Base-by-base conservation (phyloP, 441 rosid species). In the Hypseocharis bilobata region DNA sequence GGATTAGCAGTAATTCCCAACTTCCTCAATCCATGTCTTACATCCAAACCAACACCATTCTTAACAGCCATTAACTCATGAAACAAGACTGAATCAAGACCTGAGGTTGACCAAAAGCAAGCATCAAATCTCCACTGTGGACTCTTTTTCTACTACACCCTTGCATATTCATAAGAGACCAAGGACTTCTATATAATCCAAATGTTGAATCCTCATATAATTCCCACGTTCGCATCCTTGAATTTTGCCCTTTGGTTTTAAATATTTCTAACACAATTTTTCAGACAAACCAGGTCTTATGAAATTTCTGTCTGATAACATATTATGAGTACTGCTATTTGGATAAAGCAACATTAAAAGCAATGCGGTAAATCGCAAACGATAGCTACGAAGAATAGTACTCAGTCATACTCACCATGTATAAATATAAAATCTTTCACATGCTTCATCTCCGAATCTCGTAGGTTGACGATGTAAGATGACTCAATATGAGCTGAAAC, bases 371-470 rank as follows among this genome's bases (percentile, higher is more conserved):
- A 17, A 16, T 47, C 22, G n/a, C 6, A n/a, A 47, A 5, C 17
- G 5, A n/a, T 5, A 17, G 14, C 0, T 47, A 45, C 5, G 69
- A 63, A 30, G 44, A 73, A 34, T 51, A 60, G 30, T 11, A 65
- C 70, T 32, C 49, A 49, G 69, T 64, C 70, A 67, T 54, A 70
- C 94, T 74, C 76, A 94, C 99, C 99, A 69, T 89, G 86, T 38
- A 91, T 82, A 76, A 94, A 94, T 76, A 94, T 80, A 72, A 94
- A 91, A 79, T 94, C 98, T 82, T 91, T 91, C 57, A 91, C 81
- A 68, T 94, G 98, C 83, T 85, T 91, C 88, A 94, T 80, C 66
- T 81, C 92, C 78, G 89, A 75, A 74, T 91, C 99, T 61, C 91
- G 88, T 74, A 94, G 81, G 75, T 80, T 88, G 74, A 94, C 82